Evolutionary conservation across 2,329 filamentous ascomycete genomes (phyloP).

Genomic region (Colletotrichum agaves): DNA sequence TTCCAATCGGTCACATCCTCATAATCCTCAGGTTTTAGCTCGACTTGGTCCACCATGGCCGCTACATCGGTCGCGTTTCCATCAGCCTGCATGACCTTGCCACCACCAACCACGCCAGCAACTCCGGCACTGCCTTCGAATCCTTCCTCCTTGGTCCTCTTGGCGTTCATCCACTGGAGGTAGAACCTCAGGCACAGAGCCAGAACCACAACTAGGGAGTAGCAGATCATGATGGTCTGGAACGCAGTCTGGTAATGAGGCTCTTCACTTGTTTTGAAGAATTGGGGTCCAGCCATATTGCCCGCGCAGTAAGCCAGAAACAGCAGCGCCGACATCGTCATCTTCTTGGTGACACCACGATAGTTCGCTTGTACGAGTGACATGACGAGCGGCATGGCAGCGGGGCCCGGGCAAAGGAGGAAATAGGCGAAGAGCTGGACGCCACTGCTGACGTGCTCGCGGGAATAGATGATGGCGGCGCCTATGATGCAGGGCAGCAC

Average conservation of each 20-base stretch:
- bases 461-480: constrained; percentile 63
- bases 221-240: constrained; percentile 66
- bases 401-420: constrained; percentile 63
- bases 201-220: constrained; percentile 59
- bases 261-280: constrained; percentile 61
- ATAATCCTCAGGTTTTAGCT: constrained; percentile 58
- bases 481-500: constrained; percentile 63
- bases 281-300: constrained; percentile 66
- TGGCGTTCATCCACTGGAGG: constrained; percentile 56
- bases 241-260: constrained; percentile 66
- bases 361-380: constrained; percentile 67
- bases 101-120: constrained; percentile 52
- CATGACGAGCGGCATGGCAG: constrained; percentile 65
- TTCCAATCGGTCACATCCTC: constrained; percentile 71
- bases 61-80: constrained; percentile 41
- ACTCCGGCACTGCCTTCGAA: constrained; percentile 56
- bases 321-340: constrained; percentile 66
- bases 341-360: constrained; percentile 68
- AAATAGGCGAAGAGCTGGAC: constrained; percentile 68
- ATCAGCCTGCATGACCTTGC: constrained; percentile 47
- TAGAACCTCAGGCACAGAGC: constrained; percentile 58
- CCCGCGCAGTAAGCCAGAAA: constrained; percentile 67
- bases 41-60: constrained; percentile 48
- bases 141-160: constrained; percentile 55
- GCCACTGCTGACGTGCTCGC: constrained; percentile 51